A percentile compares a stretch with the other conserved stretches of the same genome.
phyloP scores from a whole-genome alignment of 2,329 filamentous ascomycete genomes.

The Trichoderma hamatum region DNA sequence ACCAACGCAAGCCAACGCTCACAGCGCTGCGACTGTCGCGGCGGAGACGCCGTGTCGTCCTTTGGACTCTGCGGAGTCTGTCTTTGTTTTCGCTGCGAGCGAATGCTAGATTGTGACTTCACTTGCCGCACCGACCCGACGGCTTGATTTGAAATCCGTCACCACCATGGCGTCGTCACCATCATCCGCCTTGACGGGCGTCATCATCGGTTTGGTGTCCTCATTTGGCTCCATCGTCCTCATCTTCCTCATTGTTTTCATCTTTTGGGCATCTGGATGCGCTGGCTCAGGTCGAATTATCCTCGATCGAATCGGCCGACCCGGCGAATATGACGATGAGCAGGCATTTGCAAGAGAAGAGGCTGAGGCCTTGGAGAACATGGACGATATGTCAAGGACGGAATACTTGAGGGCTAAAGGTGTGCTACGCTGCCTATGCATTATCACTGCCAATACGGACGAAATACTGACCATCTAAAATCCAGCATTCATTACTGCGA shows the following conservation, averaged over 20 bases:
- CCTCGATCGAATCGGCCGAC: constrained; percentile 87
- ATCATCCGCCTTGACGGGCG: constrained; percentile 65
- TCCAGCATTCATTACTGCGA: constrained; percentile 87
- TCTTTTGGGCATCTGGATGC: constrained; percentile 73
- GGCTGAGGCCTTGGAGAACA: constrained; percentile 88
- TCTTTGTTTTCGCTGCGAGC: constrained; percentile 19
- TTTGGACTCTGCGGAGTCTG: constrained; percentile 17
- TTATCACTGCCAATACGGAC: background rate
- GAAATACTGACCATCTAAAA: constrained; percentile 3
- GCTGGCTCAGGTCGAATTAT: constrained; percentile 87
- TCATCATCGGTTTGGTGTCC: constrained; percentile 92
- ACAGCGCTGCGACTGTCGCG: constrained; percentile 25
- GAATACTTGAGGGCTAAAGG: constrained; percentile 96
- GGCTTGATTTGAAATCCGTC: constrained; percentile 22
- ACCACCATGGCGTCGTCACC: constrained; percentile 41
- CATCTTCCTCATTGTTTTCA: constrained; percentile 84
- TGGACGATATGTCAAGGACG: constrained; percentile 88
- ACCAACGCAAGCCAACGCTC: constrained; percentile 14
- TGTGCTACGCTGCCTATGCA: constrained; percentile 48
- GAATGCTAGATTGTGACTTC: constrained; percentile 13
- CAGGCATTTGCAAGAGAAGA: constrained; percentile 93
- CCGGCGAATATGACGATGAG: constrained; percentile 97
- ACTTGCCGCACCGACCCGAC: constrained; percentile 7
- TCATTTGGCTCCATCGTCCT: constrained; percentile 90
- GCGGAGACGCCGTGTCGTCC: constrained; percentile 26